Base-by-base conservation (phyloP, 192 early-diverging fungal species). In the Physocladia obscura region DNA sequence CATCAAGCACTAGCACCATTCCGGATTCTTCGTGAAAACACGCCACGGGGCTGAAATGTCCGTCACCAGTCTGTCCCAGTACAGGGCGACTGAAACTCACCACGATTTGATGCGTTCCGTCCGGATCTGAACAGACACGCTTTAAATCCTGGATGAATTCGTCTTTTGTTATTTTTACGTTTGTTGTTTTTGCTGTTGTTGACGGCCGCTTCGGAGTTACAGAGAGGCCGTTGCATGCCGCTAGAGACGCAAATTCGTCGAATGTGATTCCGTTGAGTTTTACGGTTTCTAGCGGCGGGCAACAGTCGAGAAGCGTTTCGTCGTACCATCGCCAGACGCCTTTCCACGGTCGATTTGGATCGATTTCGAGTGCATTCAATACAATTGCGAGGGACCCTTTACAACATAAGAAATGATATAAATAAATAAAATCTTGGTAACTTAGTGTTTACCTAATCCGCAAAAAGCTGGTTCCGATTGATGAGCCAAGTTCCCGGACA, bases 31-130 rank as follows among this genome's bases (percentile, higher is more conserved):
- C 79, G 50, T 93, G 86, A 68, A 90, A 96, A 3, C 87, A 92
- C 8, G 89, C 93, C 64, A 98, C 89, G 19, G 95, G 95, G n/a
- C 79, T 89, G 57, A 95, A 97, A 63, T 97, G 95, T 1, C 94
- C 96, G 71, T 96, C 94, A 31, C 96, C 96, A 1, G 94, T 98
- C 76, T 96, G 94, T 11, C 83, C 81, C 29, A 98, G 80, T 0
- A 80, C 68, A 24, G 82, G 79, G 15, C 96, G 81, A 0, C 88
- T 91, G 69, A 94, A 98, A 0, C 91, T 93, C 40, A 94, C 80
- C 0, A 98, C 92, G 87, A 96, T 92, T 67, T 90, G 92, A 36
- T 83, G 76, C 3, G 39, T n/a, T 3, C 71, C 71, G 50, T 94
- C 93, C 54, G 88, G 81, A 24, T 82, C 74, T 49, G 89, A 80